Base-by-base conservation (phyloP, 2,329 filamentous ascomycete genomes). In the Fusarium austroafricanum region DNA sequence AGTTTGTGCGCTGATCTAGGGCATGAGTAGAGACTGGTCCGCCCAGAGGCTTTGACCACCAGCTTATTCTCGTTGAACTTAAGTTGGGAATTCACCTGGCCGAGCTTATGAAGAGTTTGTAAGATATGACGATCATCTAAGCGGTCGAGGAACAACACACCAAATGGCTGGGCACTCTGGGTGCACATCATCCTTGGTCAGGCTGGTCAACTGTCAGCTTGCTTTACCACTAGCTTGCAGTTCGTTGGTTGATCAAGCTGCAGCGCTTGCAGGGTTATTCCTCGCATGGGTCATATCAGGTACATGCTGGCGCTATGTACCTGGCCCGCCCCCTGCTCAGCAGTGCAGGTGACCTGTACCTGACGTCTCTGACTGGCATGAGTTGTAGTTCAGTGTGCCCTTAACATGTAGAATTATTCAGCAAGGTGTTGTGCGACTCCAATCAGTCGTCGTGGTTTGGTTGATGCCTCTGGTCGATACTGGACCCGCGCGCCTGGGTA, bases 271-370 rank as follows among this genome's bases (percentile, higher is more conserved):
- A 71, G 68, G 70, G 70, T 37, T 57, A 64, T 53, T 45, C 64
- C 51, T 56, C 52, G 60, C 64, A 74, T 74, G 70, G 67, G 63
- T 72, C 70, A 65, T 55, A 65, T 73, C 71, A 71, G 70, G 72
- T 68, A 74, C 71, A 60, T 66, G 44, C 61, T 66, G 63, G 67
- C 71, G 73, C 74, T 74, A 72, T 76, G 75, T 76, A 76, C 75
- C 76, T 77, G 75, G 71, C 75, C 73, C 66, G 73, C 70, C 71
- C 67, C 71, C 67, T 75, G 73, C 75, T 72, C 73, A 75, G 44
- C 58, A 71, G 75, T 63, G 76, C 75, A 77, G 76, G 75, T 78
- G 76, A 77, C 76, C 74, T 78, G 76, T 78, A 75, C 76, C 76
- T 78, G 77, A 74, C 76, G 75, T 77, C 66, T 67, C 66, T 69